Base-by-base conservation (phyloP, 2,329 filamentous ascomycete species). In the Achaetomium macrosporum region DNA sequence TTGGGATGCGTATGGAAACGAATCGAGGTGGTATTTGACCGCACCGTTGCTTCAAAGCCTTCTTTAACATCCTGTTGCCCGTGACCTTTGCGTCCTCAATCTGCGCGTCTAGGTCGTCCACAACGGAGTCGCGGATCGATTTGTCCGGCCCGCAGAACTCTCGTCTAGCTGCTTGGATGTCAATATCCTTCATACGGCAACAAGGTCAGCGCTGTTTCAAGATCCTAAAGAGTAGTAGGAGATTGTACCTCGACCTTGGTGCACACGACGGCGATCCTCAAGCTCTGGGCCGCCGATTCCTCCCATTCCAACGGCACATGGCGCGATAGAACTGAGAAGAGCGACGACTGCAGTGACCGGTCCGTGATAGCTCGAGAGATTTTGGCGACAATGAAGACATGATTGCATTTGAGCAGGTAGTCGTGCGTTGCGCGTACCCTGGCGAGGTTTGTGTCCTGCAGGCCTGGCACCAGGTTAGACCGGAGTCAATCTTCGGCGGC, bases 371-470 rank as follows among this genome's bases (percentile, higher is more conserved):
- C 44, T 29, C 44, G 44, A 6, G 35, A 30, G 20, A 47, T 47
- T 8, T 47, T 47, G 44, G 44, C 31, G 7, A 47, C 44, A n/a
- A 47, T 39, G 8, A 47, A 39, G 44, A 47, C 39, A 35, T 47
- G 44, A 20, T 47, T 39, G 44, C 44, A 47, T 12, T 17, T n/a
- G 13, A 40, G n/a, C 35, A 47, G 44, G 20, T 47, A 47, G 11
- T 47, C 35, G 44, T 47, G 44, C 12, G 44, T 47, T 17, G 44
- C 44, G 44, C 44, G 35, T 33, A 47, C 42, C 42, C 42, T 11
- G 30, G 29, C 42, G 25, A 44, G 42, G 30, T 44, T 44, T 2
- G 42, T 44, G 42, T 44, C 42, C 16, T 44, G 42, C 30, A 44
- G 30, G 11, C 42, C 29, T 44, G 16, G 30, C 15, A 19, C 9